Evolutionary conservation across 306 rosid genomes (phyloP).

Genomic region (Clitoria ternatea): DNA sequence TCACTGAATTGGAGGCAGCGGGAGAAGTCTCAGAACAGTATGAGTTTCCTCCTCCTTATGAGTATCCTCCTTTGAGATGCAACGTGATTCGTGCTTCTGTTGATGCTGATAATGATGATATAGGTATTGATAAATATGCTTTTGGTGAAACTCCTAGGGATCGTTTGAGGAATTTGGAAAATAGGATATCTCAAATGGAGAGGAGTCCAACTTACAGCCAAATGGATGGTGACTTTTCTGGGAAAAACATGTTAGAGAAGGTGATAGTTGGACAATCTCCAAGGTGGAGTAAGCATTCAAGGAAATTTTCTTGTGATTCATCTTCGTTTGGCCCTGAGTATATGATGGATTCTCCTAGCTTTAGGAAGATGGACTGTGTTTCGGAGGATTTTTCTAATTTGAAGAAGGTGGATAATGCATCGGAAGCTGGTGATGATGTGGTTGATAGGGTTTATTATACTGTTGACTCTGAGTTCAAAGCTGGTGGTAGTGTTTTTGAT

Average conservation of each 20-base stretch:
- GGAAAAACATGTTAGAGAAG: constrained; percentile 62
- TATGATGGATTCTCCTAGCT: constrained; percentile 61
- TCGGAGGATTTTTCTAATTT: constrained; percentile 49
- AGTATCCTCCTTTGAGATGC: constrained; percentile 87
- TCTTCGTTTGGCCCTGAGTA: constrained; percentile 40
- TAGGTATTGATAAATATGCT: constrained; percentile 76
- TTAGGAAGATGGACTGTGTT: constrained; percentile 50
- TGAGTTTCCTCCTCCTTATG: constrained; percentile 61
- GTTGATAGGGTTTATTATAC: constrained; percentile 83
- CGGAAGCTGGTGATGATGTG: constrained; percentile 77
- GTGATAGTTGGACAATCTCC: constrained; percentile 86
- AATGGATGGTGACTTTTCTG: constrained; percentile 48
- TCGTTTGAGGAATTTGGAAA: constrained; percentile 64
- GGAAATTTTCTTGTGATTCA: constrained; percentile 59
- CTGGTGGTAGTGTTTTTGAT: constrained; percentile 42
- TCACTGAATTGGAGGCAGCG: constrained; percentile 56
- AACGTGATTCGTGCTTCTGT: constrained; percentile 35
- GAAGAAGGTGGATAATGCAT: constrained; percentile 58
- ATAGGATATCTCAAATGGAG: constrained; percentile 78
- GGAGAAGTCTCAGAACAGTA: constrained; percentile 39
- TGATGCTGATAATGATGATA: constrained; percentile 50
- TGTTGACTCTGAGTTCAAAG: constrained; percentile 69
- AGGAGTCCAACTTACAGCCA: constrained; percentile 58
- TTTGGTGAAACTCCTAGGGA: constrained; percentile 85
- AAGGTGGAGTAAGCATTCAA: constrained; percentile 44